Evolutionary conservation across 345 rosid genomes (phyloP), one percentile per base, ranked within the genome.

Genomic region (Hirschfeldia incana): DNA sequence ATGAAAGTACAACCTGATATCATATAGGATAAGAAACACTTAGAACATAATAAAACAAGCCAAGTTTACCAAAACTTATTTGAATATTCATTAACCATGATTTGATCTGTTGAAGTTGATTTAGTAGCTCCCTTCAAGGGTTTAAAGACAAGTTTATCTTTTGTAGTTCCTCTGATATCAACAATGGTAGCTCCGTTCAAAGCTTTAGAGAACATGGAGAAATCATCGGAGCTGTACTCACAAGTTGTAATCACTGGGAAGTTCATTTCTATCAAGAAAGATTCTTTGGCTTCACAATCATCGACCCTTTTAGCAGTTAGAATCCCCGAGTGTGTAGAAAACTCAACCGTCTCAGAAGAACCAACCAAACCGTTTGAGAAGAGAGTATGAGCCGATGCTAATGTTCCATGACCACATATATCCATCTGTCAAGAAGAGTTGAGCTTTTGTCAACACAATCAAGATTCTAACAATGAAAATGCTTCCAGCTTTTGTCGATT

Each of bases 321-420:
- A 64, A 87, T 82, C 64, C 96, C 91, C 0, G 90, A 90, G 17
- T 81, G 80, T 0, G 97, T 92, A 17, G 28, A 78, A 65, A 90
- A 90, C 81, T 94, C 88, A 57, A 92, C 32, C 4, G 49, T 65
- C 15, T 29, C 17, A 16, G 46, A 63, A 1, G 46, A 64, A 58
- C 74, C 64, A 16, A 88, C 88, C 78, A 84, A 80, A 10, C 33
- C 33, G 33, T 59, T 59, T 10, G 63, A 59, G 33, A 59, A 59
- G 15, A 59, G 64, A 59, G 33, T 59, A 29, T 59, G 53, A 66
- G 69, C 53, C 3, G 39, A 59, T 59, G 62, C 62, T 27, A 59
- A 27, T 26, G 33, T 59, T 30, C 4, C 37, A 30, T 29, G 36
- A 62, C 66, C 37, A 26, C 62, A 58, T 58, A 58, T 58, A 58